These are phyloP conservation scores for Debaryomyces sp. DNA, from an alignment of 1,139 yeast genomes.

Conservation along the genomic window DNA sequence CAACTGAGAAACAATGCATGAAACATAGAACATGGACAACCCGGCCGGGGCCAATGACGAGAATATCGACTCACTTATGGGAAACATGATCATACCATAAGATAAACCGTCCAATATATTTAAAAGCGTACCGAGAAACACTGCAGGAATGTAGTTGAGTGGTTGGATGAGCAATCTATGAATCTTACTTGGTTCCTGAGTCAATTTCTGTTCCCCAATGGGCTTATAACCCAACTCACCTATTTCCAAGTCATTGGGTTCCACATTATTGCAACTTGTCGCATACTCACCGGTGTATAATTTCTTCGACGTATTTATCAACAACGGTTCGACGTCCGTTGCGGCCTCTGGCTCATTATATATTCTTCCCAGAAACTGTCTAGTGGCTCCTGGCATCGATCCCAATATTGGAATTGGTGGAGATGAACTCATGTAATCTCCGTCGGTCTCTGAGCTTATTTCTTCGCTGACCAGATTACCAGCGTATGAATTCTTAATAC, in stretches of 20 bases:
- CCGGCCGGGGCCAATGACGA: conserved; percentile 85
- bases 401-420: conserved; percentile 30
- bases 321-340: not conserved
- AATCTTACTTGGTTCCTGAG: not conserved
- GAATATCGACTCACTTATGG: conserved; percentile 79
- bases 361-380: not conserved
- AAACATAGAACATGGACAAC: conserved; percentile 88
- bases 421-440: conserved; percentile 22
- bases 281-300: not conserved
- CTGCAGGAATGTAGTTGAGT: conserved; percentile 58
- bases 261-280: not conserved
- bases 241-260: conserved; percentile 10
- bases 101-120: conserved; percentile 92
- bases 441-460: conserved; percentile 7
- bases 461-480: not conserved
- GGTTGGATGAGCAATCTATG: not conserved
- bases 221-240: conserved; percentile 4
- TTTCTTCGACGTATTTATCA: not conserved
- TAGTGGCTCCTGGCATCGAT: not conserved
- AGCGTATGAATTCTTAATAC: conserved; percentile 2
- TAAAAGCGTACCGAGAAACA: conserved; percentile 77
- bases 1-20: conserved; percentile 84
- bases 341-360: not conserved
- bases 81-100: conserved; percentile 97
- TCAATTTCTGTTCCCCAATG: not conserved